These are phyloP conservation scores for Rhipidocladum racemiflorum DNA, from an alignment of 176 grass and related monocot genomes.

Conservation along the genomic window DNA sequence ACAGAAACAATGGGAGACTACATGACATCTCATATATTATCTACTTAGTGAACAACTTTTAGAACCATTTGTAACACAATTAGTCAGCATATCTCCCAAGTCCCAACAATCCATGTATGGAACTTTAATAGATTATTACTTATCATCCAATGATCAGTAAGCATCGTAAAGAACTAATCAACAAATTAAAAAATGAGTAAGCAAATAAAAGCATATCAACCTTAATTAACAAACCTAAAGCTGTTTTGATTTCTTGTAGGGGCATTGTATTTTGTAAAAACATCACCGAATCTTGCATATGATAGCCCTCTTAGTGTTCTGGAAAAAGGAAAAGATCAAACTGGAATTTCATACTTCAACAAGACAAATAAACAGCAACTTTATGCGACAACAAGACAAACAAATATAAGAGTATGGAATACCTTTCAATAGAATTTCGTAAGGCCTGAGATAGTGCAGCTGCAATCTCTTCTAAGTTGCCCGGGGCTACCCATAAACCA, in stretches of 20 bases:
- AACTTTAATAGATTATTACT: conserved; percentile 9
- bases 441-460: conserved; percentile 84
- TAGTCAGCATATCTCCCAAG: background rate
- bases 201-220: conserved; percentile 19
- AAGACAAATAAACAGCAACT: conserved; percentile 1
- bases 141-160: conserved; percentile 4
- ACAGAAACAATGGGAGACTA: conserved; percentile 12
- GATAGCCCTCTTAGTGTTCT: conserved; percentile 82
- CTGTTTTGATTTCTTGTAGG: conserved; percentile 68
- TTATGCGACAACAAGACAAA: conserved; percentile 26
- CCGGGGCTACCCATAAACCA: conserved; percentile 91
- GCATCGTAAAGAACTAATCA: background rate
- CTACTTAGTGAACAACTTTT: conserved; percentile 19
- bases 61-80: background rate
- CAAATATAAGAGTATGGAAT: conserved; percentile 22
- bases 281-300: conserved; percentile 92
- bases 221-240: conserved; percentile 56
- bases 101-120: conserved; percentile 17
- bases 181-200: conserved; percentile 12
- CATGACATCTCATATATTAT: background rate
- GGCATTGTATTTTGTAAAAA: conserved; percentile 84
- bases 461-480: conserved; percentile 92
- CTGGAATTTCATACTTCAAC: conserved; percentile 13
- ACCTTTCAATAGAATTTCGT: conserved; percentile 97
- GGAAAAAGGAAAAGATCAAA: conserved; percentile 25